Base-by-base conservation (phyloP, 2,329 filamentous ascomycete genomes). In the Nemania sp. region DNA sequence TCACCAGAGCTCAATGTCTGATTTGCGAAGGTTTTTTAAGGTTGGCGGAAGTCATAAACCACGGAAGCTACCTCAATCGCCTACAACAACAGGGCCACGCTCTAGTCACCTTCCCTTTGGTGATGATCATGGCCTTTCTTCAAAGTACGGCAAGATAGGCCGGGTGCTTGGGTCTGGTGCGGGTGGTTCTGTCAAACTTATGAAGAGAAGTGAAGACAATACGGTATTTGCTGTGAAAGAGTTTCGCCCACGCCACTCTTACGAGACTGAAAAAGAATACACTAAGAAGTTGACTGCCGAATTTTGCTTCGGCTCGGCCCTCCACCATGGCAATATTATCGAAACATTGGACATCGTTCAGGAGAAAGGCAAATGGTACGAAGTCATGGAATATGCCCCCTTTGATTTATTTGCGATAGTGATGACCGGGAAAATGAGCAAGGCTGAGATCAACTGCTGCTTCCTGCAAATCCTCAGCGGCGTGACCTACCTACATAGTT, bases 351-450 rank as follows among this genome's bases (percentile, higher is more conserved):
- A 99, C 79, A 97, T 99, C 70, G 89, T 99, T 11, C 93, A 97
- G 73, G 96, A 99, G 81, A 96, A 95, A 80, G 90, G 89, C 58
- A 94, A 92, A 72, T 99, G 96, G 93, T 99, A 94, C 76, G 95
- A 98, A 77, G 96, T 99, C 49, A 99, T 99, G 96, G 96, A 99
- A 78, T 99, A 97, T 77, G 96, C 94, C 11, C 96, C 96, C 0
- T 99, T 86, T 77, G 96, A 99, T 79, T 86, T 99, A 32, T 99
- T 99, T 78, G 96, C 96, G 13, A 97, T 97, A 72, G 96, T 99
- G 73, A 99, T 99, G 96, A 98, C 96, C 0, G 96, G 96, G 41
- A 97, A 94, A 81, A 99, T 99, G 96, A 89, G 89, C 47, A 90
- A 93, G 67, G 92, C 97, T 74, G 96, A 99, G 79, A 88, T 98